Conservation (phyloP, 768 basidiomycete species). For the Rhizopogon roseolus region DNA sequence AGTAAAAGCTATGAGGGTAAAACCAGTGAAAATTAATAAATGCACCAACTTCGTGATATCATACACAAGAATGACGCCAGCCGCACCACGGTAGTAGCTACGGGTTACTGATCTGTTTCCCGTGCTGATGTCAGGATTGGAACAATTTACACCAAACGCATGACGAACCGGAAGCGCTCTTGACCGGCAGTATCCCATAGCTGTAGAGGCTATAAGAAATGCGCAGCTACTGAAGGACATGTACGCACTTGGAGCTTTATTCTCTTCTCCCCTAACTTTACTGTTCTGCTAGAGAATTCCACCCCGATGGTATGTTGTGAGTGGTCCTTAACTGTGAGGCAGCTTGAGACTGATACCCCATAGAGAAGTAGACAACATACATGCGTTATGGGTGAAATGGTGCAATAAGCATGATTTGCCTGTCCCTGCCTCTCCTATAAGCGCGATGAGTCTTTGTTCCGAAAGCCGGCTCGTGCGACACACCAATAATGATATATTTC, state of each 20-base stretch:
- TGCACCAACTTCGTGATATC: constrained; percentile 78
- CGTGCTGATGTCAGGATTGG: constrained; percentile 11
- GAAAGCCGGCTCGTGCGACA: constrained; percentile 13
- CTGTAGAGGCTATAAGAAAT: constrained; percentile 35
- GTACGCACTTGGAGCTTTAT: constrained; percentile 86
- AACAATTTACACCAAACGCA: constrained; percentile 8
- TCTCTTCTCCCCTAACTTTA: constrained; percentile 89
- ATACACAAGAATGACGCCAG: constrained; percentile 88
- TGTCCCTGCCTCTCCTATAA: constrained; percentile 87
- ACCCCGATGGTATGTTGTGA: constrained; percentile 99
- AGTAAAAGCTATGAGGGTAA: not conserved
- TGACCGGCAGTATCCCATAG: constrained; percentile 98
- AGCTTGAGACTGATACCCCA: constrained; percentile 1
- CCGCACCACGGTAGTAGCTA: constrained; percentile 94
- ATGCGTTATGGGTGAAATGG: constrained; percentile 94
- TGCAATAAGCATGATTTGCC: constrained; percentile 97
- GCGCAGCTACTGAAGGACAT: constrained; percentile 6
- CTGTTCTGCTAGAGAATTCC: constrained; percentile 92
- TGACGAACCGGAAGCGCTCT: constrained; percentile 77
- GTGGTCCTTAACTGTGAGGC: constrained; percentile 83
- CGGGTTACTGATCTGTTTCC: constrained; percentile 76
- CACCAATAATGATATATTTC: constrained; percentile 97
- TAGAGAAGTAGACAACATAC: constrained; percentile 45
- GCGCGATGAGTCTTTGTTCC: constrained; percentile 1
- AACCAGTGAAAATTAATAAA: constrained; percentile 1